Evolutionary conservation across 2,329 filamentous ascomycete species (phyloP).

Genomic region (Paecilomyces variotii): DNA sequence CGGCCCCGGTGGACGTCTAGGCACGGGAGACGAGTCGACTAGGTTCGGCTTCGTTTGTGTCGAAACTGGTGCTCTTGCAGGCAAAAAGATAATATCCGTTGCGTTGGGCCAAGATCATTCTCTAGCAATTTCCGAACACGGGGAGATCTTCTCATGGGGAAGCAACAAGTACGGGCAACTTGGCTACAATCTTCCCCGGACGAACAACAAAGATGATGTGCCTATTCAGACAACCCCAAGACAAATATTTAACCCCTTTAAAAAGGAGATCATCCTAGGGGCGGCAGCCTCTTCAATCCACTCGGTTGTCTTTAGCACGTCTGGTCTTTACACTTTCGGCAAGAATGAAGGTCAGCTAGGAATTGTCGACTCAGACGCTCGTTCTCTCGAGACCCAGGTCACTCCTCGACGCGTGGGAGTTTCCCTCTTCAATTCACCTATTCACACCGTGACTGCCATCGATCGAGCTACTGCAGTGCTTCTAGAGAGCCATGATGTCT

Average conservation of each 20-base stretch:
- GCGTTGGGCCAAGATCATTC: conserved; percentile 89
- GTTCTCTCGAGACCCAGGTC: conserved; percentile 76
- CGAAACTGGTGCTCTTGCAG: conserved; percentile 62
- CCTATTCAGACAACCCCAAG: conserved; percentile 73
- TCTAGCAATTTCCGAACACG: conserved; percentile 72
- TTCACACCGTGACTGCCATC: conserved; percentile 76
- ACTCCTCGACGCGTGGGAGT: conserved; percentile 81
- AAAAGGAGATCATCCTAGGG: conserved; percentile 73
- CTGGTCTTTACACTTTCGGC: conserved; percentile 84
- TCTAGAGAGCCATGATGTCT: conserved; percentile 79
- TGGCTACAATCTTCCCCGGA: conserved; percentile 67
- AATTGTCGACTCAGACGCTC: conserved; percentile 88
- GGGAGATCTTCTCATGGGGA: conserved; percentile 94
- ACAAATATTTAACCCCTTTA: conserved; percentile 85
- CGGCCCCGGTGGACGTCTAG: conserved; percentile 80
- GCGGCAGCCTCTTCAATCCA: conserved; percentile 85
- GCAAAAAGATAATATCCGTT: conserved; percentile 67
- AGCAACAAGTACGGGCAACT: conserved; percentile 79
- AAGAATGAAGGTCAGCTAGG: conserved; percentile 92
- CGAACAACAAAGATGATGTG: conserved; percentile 63
- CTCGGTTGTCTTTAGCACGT: conserved; percentile 77
- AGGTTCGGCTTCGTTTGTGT: conserved; percentile 80
- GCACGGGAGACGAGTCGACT: conserved; percentile 82
- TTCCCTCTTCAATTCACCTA: conserved; percentile 64
- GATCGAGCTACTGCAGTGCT: conserved; percentile 82